Conservation (phyloP, 805 yeast species). For the Candida chauliodis region DNA sequence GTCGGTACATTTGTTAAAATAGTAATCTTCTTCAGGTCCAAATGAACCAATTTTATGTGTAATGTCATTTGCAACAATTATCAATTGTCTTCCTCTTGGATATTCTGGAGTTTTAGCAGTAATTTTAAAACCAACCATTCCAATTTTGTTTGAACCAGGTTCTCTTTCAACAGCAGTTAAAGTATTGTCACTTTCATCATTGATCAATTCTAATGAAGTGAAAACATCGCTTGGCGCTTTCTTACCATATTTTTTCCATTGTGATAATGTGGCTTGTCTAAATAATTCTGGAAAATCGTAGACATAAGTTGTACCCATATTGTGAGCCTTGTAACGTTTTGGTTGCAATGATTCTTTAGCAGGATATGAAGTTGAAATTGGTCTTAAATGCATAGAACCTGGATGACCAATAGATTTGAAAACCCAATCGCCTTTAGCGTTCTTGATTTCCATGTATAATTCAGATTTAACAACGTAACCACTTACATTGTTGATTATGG, state of each 20-base stretch:
- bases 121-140: slow-evolving; percentile 96
- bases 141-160: slow-evolving; percentile 92
- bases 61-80: slow-evolving; percentile 94
- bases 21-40: slow-evolving; percentile 93
- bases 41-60: slow-evolving; percentile 98
- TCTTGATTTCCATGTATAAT: slow-evolving; percentile 89
- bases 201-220: slow-evolving; percentile 77
- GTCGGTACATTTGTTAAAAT: slow-evolving; percentile 90
- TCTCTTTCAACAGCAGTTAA: slow-evolving; percentile 90
- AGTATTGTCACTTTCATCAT: slow-evolving; percentile 63
- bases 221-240: slow-evolving; percentile 77
- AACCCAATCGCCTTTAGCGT: slow-evolving; percentile 92
- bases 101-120: slow-evolving; percentile 94
- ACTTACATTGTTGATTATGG: slow-evolving; percentile 91
- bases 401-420: slow-evolving; percentile 94
- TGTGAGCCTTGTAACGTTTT: slow-evolving; percentile 96
- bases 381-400: slow-evolving; percentile 95
- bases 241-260: slow-evolving; percentile 72
- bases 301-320: slow-evolving; percentile 96
- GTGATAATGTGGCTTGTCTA: slow-evolving; percentile 83
- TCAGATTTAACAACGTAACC: slow-evolving; percentile 97
- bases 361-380: slow-evolving; percentile 94
- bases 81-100: slow-evolving; percentile 92
- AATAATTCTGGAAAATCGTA: slow-evolving; percentile 99
- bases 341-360: slow-evolving; percentile 98